Evolutionary conservation across 2,329 filamentous ascomycete species (phyloP).

Genomic region (Fusarium humuli): DNA sequence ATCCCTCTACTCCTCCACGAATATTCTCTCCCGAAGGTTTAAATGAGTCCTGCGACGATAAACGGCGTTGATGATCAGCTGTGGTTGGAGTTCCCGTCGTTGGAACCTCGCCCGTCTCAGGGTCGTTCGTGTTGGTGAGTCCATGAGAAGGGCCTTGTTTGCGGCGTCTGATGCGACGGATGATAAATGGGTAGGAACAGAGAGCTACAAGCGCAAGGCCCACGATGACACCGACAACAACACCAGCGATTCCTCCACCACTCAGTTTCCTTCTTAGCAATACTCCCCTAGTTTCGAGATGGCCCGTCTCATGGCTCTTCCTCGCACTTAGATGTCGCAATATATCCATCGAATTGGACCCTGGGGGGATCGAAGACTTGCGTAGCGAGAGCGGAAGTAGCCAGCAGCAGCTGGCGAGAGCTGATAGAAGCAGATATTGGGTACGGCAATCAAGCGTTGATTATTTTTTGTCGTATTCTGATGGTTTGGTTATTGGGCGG

Average conservation of each 20-base stretch:
- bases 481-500: slow-evolving; percentile 34
- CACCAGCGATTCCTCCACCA: slow-evolving; percentile 54
- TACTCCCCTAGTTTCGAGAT: slow-evolving; percentile 34
- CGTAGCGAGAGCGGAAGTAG: slow-evolving; percentile 20
- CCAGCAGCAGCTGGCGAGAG: slow-evolving; percentile 42
- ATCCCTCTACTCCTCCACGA: slow-evolving; percentile 44
- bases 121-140: slow-evolving; percentile 42
- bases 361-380: slow-evolving; percentile 17
- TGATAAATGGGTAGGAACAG: slow-evolving; percentile 56
- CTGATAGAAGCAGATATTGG: slow-evolving; percentile 32
- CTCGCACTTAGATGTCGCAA: slow-evolving; percentile 37
- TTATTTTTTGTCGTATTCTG: slow-evolving; percentile 27
- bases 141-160: slow-evolving; percentile 41
- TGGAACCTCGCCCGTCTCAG: slow-evolving; percentile 48
- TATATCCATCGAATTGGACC: slow-evolving; percentile 39
- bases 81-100: slow-evolving; percentile 18
- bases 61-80: slow-evolving; percentile 46
- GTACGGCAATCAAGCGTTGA: slow-evolving; percentile 25
- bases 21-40: slow-evolving; percentile 48
- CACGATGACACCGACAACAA: slow-evolving; percentile 53
- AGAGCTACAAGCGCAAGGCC: slow-evolving; percentile 50
- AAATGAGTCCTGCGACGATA: slow-evolving; percentile 54
- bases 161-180: slow-evolving; percentile 48
- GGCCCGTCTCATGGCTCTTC: slow-evolving; percentile 41
- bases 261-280: slow-evolving; percentile 47